Conservation (phyloP, 495 filamentous ascomycete species). For the Xylaria scruposa region DNA sequence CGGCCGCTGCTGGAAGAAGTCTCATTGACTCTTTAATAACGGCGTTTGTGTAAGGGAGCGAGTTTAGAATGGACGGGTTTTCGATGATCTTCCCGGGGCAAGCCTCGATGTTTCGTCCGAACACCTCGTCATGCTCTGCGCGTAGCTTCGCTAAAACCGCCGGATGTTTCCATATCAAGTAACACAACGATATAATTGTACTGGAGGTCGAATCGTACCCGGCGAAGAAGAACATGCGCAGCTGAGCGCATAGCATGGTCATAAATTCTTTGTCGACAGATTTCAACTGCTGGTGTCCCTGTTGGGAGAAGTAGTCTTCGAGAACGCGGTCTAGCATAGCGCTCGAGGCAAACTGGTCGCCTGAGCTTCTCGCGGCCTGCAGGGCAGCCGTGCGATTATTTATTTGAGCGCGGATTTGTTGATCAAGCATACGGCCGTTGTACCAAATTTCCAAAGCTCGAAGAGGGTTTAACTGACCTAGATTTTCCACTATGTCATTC, state of each 20-base stretch:
- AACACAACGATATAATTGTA: slow-evolving; percentile 48
- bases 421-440: slow-evolving; percentile 38
- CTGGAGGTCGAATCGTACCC: slow-evolving; percentile 48
- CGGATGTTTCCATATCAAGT: slow-evolving; percentile 53
- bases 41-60: slow-evolving; percentile 53
- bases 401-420: slow-evolving; percentile 35
- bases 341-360: slow-evolving; percentile 32
- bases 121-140: slow-evolving; percentile 53
- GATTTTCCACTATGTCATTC: slow-evolving; percentile 35
- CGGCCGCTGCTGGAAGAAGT: slow-evolving; percentile 46
- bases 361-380: slow-evolving; percentile 28
- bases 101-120: slow-evolving; percentile 38
- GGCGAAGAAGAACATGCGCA: slow-evolving; percentile 41
- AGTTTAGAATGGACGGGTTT: slow-evolving; percentile 49
- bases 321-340: slow-evolving; percentile 40
- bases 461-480: slow-evolving; percentile 38
- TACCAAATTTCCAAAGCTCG: slow-evolving; percentile 34
- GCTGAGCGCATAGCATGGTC: slow-evolving; percentile 32
- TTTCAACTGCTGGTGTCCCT: slow-evolving; percentile 22
- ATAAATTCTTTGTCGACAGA: slow-evolving; percentile 35
- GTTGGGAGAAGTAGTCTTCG: slow-evolving; percentile 36
- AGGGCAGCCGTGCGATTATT: slow-evolving; percentile 30
- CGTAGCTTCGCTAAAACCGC: slow-evolving; percentile 45
- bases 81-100: slow-evolving; percentile 37
- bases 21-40: slow-evolving; percentile 59